Percentiles rank a stretch among this genome's conserved stretches.
phyloP scores from a whole-genome alignment of 2,329 filamentous ascomycete genomes.

The Clonostachys solani region DNA sequence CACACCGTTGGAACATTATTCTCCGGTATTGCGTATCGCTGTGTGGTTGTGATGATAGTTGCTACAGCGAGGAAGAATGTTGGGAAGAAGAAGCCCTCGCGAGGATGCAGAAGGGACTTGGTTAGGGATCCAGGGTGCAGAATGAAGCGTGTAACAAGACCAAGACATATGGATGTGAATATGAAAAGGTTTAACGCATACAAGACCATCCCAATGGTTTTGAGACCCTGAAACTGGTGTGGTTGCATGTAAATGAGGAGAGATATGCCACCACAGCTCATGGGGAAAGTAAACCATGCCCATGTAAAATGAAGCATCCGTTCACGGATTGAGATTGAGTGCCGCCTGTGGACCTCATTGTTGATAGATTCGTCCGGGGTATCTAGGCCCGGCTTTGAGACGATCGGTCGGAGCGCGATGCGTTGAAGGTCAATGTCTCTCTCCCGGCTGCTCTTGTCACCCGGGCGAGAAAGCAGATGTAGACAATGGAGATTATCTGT shows the following conservation, averaged over 20 bases:
- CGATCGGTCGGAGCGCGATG: no score
- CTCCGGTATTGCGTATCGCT: constrained; percentile 57
- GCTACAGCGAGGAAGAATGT: constrained; percentile 68
- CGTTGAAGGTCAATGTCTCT: no score
- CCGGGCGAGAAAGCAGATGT: no score
- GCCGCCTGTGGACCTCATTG: no score
- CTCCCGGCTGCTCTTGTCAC: no score
- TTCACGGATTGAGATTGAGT: no score
- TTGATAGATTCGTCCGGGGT: no score
- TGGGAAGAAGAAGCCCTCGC: constrained; percentile 69
- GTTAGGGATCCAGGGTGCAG: constrained; percentile 50
- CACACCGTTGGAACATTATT: no score
- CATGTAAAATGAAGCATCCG: constrained; percentile 56
- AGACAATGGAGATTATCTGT: no score
- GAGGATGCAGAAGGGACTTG: constrained; percentile 55
- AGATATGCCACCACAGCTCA: constrained; percentile 70
- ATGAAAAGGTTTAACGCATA: constrained; percentile 66
- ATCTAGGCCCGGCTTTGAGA: no score
- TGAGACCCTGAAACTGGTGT: constrained; percentile 58
- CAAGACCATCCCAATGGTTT: constrained; percentile 60
- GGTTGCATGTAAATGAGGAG: constrained; percentile 62
- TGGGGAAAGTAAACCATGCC: constrained; percentile 74
- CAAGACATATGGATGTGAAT: constrained; percentile 50
- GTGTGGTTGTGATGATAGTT: constrained; percentile 62
- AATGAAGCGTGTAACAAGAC: constrained; percentile 57